These are phyloP conservation scores for Takakia lepidozioides DNA, from an alignment of 225 moss, liverwort and hornwort species.

Conservation along the genomic window DNA sequence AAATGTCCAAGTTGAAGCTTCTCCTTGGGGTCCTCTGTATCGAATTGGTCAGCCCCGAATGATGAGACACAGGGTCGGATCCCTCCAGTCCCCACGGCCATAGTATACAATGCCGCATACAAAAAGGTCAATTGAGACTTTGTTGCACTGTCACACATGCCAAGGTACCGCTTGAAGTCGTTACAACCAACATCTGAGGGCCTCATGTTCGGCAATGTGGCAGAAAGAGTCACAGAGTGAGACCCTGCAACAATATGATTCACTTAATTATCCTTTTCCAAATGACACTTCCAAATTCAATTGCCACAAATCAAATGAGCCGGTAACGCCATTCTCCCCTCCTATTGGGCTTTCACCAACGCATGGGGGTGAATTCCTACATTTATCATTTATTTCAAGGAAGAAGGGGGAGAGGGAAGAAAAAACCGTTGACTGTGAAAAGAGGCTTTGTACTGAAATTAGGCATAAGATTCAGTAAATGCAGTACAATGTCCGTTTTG, in stretches of 20 bases:
- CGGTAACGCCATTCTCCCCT: no score
- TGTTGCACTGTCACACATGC: slow-evolving; percentile 1
- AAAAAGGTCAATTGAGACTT: slow-evolving; percentile 15
- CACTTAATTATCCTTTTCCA: background rate
- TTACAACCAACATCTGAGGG: background rate
- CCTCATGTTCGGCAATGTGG: slow-evolving; percentile 11
- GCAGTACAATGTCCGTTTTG: no score
- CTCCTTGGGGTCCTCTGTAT: slow-evolving; percentile 15
- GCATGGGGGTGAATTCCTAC: no score
- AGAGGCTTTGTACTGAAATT: no score
- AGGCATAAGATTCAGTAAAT: no score
- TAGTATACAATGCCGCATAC: slow-evolving; percentile 22
- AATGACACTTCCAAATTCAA: no score
- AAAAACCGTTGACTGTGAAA: no score
- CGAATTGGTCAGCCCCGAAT: slow-evolving; percentile 45
- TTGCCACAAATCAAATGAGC: no score
- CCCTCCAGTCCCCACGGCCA: slow-evolving; percentile 31
- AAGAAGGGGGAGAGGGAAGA: no score
- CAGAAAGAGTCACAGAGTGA: slow-evolving; percentile 30
- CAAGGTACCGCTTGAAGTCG: background rate
- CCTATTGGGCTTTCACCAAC: no score
- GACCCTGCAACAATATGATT: slow-evolving; percentile 9
- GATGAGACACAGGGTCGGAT: slow-evolving; percentile 36
- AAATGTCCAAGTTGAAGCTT: slow-evolving; percentile 18
- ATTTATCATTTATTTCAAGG: no score